Evolutionary conservation across 495 filamentous ascomycete genomes (phyloP).

Genomic region (Neurospora sp.): DNA sequence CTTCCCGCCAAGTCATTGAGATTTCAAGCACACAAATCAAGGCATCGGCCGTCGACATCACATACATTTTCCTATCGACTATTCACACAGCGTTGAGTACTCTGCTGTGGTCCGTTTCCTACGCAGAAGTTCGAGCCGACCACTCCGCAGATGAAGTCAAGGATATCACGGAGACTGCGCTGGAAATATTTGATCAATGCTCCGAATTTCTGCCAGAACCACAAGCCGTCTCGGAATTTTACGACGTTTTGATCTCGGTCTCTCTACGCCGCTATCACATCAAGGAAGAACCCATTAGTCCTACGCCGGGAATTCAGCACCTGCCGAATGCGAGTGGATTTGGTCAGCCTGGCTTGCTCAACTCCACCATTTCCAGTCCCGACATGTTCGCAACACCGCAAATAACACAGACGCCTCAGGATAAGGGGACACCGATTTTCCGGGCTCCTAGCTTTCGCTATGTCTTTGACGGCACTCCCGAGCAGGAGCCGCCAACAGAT

Average conservation of each 20-base stretch:
- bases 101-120: constrained; percentile 79
- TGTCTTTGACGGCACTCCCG: constrained; percentile 36
- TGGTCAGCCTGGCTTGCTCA: background rate
- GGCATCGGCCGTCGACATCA: constrained; percentile 65
- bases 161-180: constrained; percentile 53
- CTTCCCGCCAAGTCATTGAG: constrained; percentile 64
- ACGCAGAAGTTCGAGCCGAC: constrained; percentile 62
- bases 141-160: constrained; percentile 64
- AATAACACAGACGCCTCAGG: background rate
- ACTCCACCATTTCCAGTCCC: background rate
- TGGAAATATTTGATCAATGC: constrained; percentile 64
- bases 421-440: background rate
- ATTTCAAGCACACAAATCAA: constrained; percentile 68
- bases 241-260: constrained; percentile 66
- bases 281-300: constrained; percentile 31
- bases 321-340: background rate
- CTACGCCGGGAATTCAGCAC: background rate
- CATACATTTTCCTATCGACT: constrained; percentile 81
- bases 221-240: constrained; percentile 68
- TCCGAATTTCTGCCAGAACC: constrained; percentile 85
- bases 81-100: constrained; percentile 83
- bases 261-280: constrained; percentile 71
- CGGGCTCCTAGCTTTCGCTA: constrained; percentile 29
- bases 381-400: background rate
- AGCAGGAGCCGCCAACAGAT: constrained; percentile 23